Evolutionary conservation across 345 rosid species (phyloP).

Genomic region (Aquilaria yunnanensis): DNA sequence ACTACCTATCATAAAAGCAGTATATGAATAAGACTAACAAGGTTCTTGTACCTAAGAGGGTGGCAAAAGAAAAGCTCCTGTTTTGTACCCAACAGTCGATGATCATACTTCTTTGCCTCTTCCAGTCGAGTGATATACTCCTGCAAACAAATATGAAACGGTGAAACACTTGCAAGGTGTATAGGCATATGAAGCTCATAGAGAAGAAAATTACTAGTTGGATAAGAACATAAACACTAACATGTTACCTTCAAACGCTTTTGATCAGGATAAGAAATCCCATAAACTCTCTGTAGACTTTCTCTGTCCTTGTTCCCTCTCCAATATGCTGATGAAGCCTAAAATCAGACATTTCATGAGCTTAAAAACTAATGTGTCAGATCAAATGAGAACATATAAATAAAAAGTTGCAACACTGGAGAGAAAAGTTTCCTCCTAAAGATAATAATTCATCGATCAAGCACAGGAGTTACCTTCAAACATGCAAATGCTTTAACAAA

Average conservation of each 20-base stretch:
- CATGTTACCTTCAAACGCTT: conserved; percentile 65
- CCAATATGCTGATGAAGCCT: conserved; percentile 99
- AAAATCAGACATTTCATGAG: conserved; percentile 6
- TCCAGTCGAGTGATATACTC: conserved; percentile 62
- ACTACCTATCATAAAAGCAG: too few species aligned
- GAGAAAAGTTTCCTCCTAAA: conserved; percentile 1
- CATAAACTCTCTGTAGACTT: conserved; percentile 97
- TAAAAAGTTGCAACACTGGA: conserved; percentile 8
- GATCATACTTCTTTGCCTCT: conserved; percentile 96
- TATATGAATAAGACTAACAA: too few species aligned
- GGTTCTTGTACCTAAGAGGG: conserved; percentile 50
- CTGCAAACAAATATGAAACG: conserved; percentile 32
- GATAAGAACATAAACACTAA: conserved; percentile 3
- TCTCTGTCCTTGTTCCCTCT: conserved; percentile 84
- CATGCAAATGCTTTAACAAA: conserved; percentile 92
- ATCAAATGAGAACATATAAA: conserved; percentile 10
- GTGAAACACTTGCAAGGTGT: not conserved
- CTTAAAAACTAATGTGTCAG: conserved; percentile 8
- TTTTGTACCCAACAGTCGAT: conserved; percentile 76
- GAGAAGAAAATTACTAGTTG: not conserved
- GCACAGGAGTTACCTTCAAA: conserved; percentile 49
- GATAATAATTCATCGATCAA: conserved; percentile 2
- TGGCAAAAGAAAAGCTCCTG: conserved; percentile 95
- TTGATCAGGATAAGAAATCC: conserved; percentile 93
- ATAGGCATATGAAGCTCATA: conserved; percentile 3